Percentiles rank a stretch among this genome's conserved stretches.
Evolutionary conservation across 768 basidiomycete species (phyloP).

Genomic region (Leucocoprinus leucothites): DNA sequence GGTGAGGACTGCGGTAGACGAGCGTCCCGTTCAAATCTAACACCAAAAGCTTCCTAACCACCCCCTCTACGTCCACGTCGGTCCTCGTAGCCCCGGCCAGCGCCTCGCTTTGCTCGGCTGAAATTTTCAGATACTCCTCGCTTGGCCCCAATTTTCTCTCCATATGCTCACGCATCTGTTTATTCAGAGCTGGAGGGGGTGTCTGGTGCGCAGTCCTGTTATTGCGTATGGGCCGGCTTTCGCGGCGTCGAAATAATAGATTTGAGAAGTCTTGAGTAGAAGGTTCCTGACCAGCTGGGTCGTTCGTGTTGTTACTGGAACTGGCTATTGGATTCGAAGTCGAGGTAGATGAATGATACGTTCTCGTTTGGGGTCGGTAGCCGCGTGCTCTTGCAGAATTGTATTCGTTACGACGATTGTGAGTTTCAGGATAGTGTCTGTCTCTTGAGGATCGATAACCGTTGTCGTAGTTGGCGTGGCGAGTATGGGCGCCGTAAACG

Average conservation of each 20-base stretch:
- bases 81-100: neutral
- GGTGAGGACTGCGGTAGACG: slow-evolving; percentile 52
- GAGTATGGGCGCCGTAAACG: neutral
- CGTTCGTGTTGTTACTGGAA: too few species aligned
- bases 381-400: neutral
- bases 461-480: neutral
- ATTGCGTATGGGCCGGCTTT: neutral
- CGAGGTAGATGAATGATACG: neutral
- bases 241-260: neutral
- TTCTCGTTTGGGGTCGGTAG: neutral
- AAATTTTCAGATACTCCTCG: slow-evolving; percentile 4
- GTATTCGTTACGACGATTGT: neutral
- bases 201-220: neutral
- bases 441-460: neutral
- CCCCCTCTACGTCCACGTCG: neutral
- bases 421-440: neutral
- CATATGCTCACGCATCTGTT: neutral
- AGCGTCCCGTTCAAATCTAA: slow-evolving; percentile 78
- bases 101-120: neutral
- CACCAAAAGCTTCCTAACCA: slow-evolving; percentile 58
- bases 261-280: neutral
- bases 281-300: neutral
- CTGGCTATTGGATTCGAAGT: neutral
- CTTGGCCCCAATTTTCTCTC: neutral
- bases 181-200: neutral